Percentiles rank a stretch among this genome's conserved stretches.
Conservation (phyloP, 2,329 filamentous ascomycete species). For the Pseudocercospora eumusae region DNA sequence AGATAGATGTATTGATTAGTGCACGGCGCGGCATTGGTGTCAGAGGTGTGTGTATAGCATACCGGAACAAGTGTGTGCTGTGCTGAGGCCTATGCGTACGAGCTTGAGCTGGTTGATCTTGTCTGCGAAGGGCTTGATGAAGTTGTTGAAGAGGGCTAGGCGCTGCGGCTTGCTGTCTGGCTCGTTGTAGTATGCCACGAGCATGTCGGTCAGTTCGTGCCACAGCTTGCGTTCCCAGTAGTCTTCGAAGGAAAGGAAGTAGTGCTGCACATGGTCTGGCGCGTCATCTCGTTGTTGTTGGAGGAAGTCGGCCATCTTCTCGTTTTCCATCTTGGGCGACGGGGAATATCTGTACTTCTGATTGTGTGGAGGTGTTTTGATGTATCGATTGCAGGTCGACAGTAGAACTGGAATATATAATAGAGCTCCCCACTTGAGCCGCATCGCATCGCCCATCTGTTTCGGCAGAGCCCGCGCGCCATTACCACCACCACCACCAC, state of each 20-base stretch:
- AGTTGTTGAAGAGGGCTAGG: constrained; percentile 87
- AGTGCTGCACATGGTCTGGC: constrained; percentile 81
- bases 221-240: constrained; percentile 98
- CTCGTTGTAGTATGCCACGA: constrained; percentile 84
- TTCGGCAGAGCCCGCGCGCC: background rate
- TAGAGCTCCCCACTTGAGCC: constrained; percentile 18
- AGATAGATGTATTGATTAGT: constrained; percentile 19
- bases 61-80: constrained; percentile 83
- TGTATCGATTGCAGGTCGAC: background rate
- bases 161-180: constrained; percentile 79
- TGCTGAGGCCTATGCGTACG: constrained; percentile 83
- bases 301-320: constrained; percentile 89
- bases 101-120: constrained; percentile 99
- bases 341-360: too few species aligned
- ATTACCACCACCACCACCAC: too few species aligned
- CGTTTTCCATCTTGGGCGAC: constrained; percentile 67
- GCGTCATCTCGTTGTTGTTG: constrained; percentile 84
- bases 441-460: too few species aligned
- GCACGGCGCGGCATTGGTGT: background rate
- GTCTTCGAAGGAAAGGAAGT: constrained; percentile 90
- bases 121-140: constrained; percentile 93
- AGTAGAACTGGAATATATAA: too few species aligned
- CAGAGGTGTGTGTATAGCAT: constrained; percentile 33
- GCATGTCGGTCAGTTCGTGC: constrained; percentile 92
- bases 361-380: too few species aligned